Conservation (phyloP, 208 protist species). For the Leishmania gerbilli region DNA sequence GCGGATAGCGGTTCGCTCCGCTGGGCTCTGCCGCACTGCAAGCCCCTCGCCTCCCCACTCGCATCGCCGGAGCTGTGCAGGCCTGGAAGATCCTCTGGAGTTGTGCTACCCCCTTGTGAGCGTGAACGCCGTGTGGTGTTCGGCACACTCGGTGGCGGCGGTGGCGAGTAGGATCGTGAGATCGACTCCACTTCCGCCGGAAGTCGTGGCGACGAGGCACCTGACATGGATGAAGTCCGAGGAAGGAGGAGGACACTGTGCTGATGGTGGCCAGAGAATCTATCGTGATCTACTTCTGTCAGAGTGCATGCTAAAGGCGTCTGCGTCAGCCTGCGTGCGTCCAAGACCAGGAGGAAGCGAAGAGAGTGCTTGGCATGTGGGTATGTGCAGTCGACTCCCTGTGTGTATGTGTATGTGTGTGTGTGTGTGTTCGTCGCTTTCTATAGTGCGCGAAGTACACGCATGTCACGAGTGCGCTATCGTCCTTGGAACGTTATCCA, state of each 20-base stretch:
- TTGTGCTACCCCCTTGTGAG: not conserved
- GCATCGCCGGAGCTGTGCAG: not conserved
- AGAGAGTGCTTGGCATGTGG: not conserved
- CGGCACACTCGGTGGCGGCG: constrained; percentile 6
- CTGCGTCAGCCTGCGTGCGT: not conserved
- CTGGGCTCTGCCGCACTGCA: not conserved
- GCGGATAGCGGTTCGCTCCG: not conserved
- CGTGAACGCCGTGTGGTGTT: constrained; percentile 16
- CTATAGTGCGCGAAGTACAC: not conserved
- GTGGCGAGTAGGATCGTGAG: constrained; percentile 1
- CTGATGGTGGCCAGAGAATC: not conserved
- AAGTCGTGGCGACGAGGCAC: not conserved
- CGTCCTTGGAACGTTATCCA: not conserved
- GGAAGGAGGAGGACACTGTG: not conserved
- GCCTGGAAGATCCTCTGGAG: not conserved
- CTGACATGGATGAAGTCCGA: not conserved
- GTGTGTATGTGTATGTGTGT: not conserved
- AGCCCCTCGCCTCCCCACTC: not conserved
- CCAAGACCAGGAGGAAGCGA: not conserved
- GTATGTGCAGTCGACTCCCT: not conserved
- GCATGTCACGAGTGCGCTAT: not conserved
- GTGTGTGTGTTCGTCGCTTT: not conserved
- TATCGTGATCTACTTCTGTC: not conserved
- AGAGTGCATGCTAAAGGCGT: not conserved
- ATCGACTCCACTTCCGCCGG: not conserved